Percentiles rank a stretch among this genome's conserved stretches.
These are phyloP conservation scores for Nannizzia gypsea DNA, from an alignment of 2,329 filamentous ascomycete genomes.

Conservation along the genomic window DNA sequence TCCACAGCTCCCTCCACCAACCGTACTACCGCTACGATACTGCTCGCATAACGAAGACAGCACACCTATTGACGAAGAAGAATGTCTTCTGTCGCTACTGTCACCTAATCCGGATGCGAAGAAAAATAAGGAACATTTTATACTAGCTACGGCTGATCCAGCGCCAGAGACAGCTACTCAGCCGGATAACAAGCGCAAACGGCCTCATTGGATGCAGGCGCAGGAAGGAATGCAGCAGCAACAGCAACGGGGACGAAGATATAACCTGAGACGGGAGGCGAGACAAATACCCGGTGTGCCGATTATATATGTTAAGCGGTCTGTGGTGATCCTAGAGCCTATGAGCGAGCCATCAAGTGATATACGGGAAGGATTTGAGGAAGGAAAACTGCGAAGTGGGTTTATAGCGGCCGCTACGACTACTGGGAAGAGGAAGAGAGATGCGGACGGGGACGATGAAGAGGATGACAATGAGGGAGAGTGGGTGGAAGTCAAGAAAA, in stretches of 20 bases:
- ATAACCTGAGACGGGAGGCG: constrained; percentile 30
- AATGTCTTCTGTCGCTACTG: constrained; percentile 35
- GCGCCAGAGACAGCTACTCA: not conserved
- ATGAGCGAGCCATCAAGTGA: constrained; percentile 34
- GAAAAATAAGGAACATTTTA: constrained; percentile 40
- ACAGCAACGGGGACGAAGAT: constrained; percentile 18
- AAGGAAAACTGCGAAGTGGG: constrained; percentile 36
- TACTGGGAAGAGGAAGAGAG: constrained; percentile 26
- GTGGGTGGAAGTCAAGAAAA: constrained; percentile 22
- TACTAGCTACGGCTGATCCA: constrained; percentile 33
- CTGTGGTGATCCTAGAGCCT: constrained; percentile 40
- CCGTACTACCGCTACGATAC: constrained; percentile 34
- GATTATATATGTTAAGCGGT: constrained; percentile 41
- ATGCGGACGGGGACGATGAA: constrained; percentile 13
- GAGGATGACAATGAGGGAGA: constrained; percentile 14
- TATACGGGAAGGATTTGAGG: constrained; percentile 34
- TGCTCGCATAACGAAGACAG: constrained; percentile 36
- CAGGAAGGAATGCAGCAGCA: constrained; percentile 14
- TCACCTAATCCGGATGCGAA: constrained; percentile 27
- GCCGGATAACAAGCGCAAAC: constrained; percentile 15
- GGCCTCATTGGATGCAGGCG: constrained; percentile 14
- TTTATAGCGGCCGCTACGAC: constrained; percentile 22
- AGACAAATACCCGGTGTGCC: constrained; percentile 38
- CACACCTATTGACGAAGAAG: constrained; percentile 33
- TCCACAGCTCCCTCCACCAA: constrained; percentile 35